Evolutionary conservation across 306 rosid species (phyloP).

Genomic region (Lupinus albus): DNA sequence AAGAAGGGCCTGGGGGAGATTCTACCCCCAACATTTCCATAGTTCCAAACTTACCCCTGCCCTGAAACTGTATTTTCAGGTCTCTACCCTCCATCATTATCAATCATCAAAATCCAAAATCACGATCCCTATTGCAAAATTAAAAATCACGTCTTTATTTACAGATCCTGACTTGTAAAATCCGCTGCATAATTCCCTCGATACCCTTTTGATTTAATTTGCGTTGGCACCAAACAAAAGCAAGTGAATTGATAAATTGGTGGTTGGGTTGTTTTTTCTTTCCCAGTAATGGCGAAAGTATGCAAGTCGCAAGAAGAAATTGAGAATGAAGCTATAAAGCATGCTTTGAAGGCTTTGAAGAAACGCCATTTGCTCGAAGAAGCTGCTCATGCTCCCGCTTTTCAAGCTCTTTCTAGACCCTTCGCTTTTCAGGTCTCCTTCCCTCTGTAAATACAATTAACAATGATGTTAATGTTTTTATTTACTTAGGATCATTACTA

Average conservation of each 20-base stretch:
- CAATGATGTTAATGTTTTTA: not conserved
- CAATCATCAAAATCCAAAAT: not conserved
- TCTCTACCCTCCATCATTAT: not conserved
- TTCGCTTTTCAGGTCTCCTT: slow-evolving; percentile 56
- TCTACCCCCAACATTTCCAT: not conserved
- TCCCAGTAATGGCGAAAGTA: slow-evolving; percentile 31
- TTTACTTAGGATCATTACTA: slow-evolving; percentile 2
- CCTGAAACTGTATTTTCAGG: not conserved
- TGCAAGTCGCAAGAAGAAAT: slow-evolving; percentile 61
- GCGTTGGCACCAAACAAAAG: slow-evolving; percentile 7
- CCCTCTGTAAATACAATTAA: slow-evolving; percentile 11
- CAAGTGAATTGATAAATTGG: slow-evolving; percentile 2
- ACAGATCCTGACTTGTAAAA: slow-evolving; percentile 23
- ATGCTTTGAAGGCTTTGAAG: slow-evolving; percentile 79
- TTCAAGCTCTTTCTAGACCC: slow-evolving; percentile 75
- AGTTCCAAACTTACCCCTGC: not conserved
- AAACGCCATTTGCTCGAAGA: slow-evolving; percentile 91
- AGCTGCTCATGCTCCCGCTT: slow-evolving; percentile 93
- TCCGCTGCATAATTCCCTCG: not conserved
- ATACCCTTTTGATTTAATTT: not conserved
- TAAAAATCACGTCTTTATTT: not conserved
- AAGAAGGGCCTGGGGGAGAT: not conserved
- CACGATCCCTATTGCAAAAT: slow-evolving; percentile 18
- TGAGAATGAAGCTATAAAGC: slow-evolving; percentile 67
- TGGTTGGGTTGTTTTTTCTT: slow-evolving; percentile 18